These are phyloP conservation scores for Chalara sp. DNA, from an alignment of 2,329 filamentous ascomycete species.

Conservation along the genomic window DNA sequence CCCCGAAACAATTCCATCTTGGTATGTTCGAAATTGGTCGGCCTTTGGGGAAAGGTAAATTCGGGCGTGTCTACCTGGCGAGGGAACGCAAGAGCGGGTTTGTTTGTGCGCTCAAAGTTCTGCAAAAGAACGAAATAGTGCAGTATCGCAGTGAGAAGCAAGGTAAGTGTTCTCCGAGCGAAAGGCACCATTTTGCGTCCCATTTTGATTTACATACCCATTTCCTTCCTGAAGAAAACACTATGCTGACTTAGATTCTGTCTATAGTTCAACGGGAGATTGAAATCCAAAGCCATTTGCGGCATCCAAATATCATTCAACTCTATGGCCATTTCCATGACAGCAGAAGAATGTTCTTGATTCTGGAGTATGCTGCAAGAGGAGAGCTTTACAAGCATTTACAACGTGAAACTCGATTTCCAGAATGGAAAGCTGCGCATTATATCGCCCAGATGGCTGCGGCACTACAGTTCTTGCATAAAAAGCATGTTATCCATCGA, in stretches of 20 bases:
- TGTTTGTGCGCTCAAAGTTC: constrained; percentile 65
- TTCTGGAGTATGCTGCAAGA: constrained; percentile 66
- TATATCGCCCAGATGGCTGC: constrained; percentile 76
- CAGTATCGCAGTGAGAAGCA: constrained; percentile 65
- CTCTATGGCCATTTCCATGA: constrained; percentile 71
- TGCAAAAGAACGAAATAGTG: constrained; percentile 65
- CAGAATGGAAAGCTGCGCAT: constrained; percentile 65
- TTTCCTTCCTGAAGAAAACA: too few relatives aligned
- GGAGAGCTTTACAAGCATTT: constrained; percentile 70
- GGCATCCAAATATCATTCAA: constrained; percentile 64
- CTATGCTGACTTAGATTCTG: too few relatives aligned
- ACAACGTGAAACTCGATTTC: constrained; percentile 59
- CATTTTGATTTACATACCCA: too few relatives aligned
- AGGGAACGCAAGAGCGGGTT: constrained; percentile 62
- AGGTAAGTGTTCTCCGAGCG: constrained; percentile 19
- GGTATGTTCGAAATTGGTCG: constrained; percentile 74
- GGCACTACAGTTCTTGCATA: constrained; percentile 82
- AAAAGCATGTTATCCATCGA: constrained; percentile 94
- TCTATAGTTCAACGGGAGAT: constrained; percentile 55
- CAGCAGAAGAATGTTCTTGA: constrained; percentile 65
- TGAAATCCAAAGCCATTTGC: constrained; percentile 66
- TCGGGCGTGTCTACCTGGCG: constrained; percentile 66
- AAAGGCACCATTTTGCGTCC: too few relatives aligned
- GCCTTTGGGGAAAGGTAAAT: constrained; percentile 67
- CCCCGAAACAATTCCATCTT: constrained; percentile 61